These are phyloP conservation scores for Coemansia sp. DNA, from an alignment of 192 early-diverging fungal species.

Conservation along the genomic window DNA sequence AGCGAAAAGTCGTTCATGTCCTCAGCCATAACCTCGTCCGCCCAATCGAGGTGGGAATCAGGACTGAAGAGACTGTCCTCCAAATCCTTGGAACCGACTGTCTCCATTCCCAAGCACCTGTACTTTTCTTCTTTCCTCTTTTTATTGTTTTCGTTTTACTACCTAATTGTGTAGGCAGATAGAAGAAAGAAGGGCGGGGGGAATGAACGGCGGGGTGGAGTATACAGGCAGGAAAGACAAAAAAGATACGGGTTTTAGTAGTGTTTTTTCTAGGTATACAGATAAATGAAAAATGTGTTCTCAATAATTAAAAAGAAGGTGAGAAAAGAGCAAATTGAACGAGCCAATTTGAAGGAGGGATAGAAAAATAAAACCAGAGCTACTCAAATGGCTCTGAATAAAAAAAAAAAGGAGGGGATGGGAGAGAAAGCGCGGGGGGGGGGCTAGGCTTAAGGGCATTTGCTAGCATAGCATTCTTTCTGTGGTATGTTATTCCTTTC, in stretches of 20 bases:
- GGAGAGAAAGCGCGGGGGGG: background rate
- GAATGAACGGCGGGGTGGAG: background rate
- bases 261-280: background rate
- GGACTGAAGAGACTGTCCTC: conserved; percentile 55
- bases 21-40: conserved; percentile 45
- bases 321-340: too few relatives aligned
- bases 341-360: too few relatives aligned
- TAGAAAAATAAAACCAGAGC: too few relatives aligned
- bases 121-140: background rate
- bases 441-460: background rate
- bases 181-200: background rate
- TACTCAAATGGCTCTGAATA: background rate
- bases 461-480: background rate
- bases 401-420: background rate
- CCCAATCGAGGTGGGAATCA: conserved; percentile 52
- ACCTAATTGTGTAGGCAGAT: background rate
- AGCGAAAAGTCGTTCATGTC: conserved; percentile 20
- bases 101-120: conserved; percentile 24
- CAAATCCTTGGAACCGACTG: conserved; percentile 40
- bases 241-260: background rate
- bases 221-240: background rate
- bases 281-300: background rate
- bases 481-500: background rate
- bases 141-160: background rate
- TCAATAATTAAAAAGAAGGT: background rate